Base-by-base conservation (phyloP, 768 basidiomycete genomes). In the Boletus huronensis region DNA sequence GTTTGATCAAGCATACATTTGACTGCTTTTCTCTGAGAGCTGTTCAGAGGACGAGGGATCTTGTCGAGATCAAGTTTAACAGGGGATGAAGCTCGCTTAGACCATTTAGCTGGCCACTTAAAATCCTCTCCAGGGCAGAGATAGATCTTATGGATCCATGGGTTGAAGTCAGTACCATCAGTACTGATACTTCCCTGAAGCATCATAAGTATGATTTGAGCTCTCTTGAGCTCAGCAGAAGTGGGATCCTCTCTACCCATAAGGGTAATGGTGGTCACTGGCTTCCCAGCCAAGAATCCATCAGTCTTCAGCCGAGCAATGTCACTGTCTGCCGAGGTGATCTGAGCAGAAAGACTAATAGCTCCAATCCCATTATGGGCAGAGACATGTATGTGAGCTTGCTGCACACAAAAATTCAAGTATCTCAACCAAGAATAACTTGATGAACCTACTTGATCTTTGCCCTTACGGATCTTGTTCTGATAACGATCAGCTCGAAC, bases 201-300 rank as follows among this genome's bases (percentile, higher is more conserved):
- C 28, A 67, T 57, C 43, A 59, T 53, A 2, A 77, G 66, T 9
- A 77, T 57, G 14, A 65, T 40, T 10, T 59, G 46, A 5, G 62
- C 55, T 25, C 71, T 77, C 43, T 77, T 72, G 5, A 68, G 67
- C 56, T 88, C 86, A 26, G 88, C 85, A 21, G 60, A 64, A 4
- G 88, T 90, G 1, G 79, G 80, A 36, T 72, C 77, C 38, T 79
- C 84, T 32, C 74, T 77, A 0, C 85, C 86, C 57, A 75, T 73
- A 9, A 84, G 75, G 23, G 70, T 77, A 23, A 88, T 72, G 7
- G 65, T 65, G 0, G 62, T 50, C 29, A 71, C 68, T 1, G 1
- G 36, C 65, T 71, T 67, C 54, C 74, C 62, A 68, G 66, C 51
- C 48, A 75, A 52, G 50, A 60, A 38, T 56, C 58, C 65, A 5